Evolutionary conservation across 495 filamentous ascomycete species (phyloP).

Genomic region (Lophium mytilinum): DNA sequence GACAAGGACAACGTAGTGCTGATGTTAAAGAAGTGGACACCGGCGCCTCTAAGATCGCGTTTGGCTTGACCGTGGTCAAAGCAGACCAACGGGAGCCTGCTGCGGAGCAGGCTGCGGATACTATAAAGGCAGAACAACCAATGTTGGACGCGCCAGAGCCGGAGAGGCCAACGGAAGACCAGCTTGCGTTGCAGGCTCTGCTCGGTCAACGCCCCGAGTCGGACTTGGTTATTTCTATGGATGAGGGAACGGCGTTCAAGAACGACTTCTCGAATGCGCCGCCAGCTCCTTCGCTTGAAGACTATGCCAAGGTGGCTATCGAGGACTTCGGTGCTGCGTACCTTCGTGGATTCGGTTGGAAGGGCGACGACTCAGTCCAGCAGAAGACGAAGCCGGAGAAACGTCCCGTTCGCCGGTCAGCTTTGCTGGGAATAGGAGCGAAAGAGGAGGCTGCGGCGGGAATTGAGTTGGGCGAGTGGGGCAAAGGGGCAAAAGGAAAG

Average conservation of each 20-base stretch:
- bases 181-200: slow-evolving; percentile 73
- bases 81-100: not conserved
- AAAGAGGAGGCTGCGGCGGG: slow-evolving; percentile 63
- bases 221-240: slow-evolving; percentile 53
- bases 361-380: slow-evolving; percentile 67
- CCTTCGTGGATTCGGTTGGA: slow-evolving; percentile 89
- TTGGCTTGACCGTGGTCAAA: slow-evolving; percentile 14
- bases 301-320: slow-evolving; percentile 81
- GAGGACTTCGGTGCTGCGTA: slow-evolving; percentile 89
- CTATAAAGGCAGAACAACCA: not conserved
- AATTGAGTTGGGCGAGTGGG: slow-evolving; percentile 69
- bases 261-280: slow-evolving; percentile 63
- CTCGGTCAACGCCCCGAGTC: slow-evolving; percentile 52
- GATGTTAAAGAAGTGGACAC: not conserved
- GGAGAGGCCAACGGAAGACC: slow-evolving; percentile 50
- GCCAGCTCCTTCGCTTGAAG: slow-evolving; percentile 65
- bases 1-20: not conserved
- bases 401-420: slow-evolving; percentile 58
- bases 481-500: slow-evolving; percentile 53
- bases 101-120: not conserved
- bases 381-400: slow-evolving; percentile 39
- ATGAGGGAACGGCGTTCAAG: slow-evolving; percentile 63
- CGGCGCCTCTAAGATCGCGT: not conserved
- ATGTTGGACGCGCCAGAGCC: not conserved
- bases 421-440: slow-evolving; percentile 78